A percentile compares a stretch with the other conserved stretches of the same genome.
Evolutionary conservation across 1,284 basidiomycete genomes (phyloP).

Genomic region (Trichosporon sp.): DNA sequence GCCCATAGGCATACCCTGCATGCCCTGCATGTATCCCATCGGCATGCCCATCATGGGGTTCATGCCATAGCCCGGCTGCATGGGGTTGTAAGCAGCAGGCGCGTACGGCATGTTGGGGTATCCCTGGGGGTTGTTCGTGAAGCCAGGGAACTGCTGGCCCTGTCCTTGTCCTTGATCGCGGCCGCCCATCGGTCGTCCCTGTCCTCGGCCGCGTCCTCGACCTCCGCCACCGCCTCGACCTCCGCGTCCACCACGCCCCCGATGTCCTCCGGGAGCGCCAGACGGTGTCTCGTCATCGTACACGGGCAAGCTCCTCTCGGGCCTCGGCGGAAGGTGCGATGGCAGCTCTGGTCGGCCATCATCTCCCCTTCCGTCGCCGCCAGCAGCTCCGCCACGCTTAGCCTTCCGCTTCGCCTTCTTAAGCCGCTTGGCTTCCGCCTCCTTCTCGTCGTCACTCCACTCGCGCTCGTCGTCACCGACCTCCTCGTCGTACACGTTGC

Average conservation of each 20-base stretch:
- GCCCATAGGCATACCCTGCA: not conserved
- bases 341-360: not conserved
- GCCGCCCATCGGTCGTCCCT: conserved; percentile 5
- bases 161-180: not conserved
- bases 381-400: conserved; percentile 4
- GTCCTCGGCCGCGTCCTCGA: conserved; percentile 22
- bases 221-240: conserved; percentile 22
- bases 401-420: conserved; percentile 28
- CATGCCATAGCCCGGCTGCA: conserved; percentile 12
- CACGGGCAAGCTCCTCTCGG: conserved; percentile 23
- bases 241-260: conserved; percentile 7
- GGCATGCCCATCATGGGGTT: conserved; percentile 8
- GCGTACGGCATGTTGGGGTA: conserved; percentile 8
- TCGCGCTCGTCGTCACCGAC: conserved; percentile 54
- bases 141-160: not conserved
- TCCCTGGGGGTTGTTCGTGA: not conserved
- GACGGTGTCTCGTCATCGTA: conserved; percentile 18
- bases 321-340: conserved; percentile 25
- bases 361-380: not conserved
- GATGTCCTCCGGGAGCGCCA: not conserved
- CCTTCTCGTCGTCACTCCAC: conserved; percentile 55
- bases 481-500: conserved; percentile 55
- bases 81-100: conserved; percentile 12
- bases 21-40: conserved; percentile 4
- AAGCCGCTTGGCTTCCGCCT: conserved; percentile 49